Percentiles rank a stretch among this genome's conserved stretches.
phyloP scores from a whole-genome alignment of 2,329 filamentous ascomycete species.

The Cercospora sp. region DNA sequence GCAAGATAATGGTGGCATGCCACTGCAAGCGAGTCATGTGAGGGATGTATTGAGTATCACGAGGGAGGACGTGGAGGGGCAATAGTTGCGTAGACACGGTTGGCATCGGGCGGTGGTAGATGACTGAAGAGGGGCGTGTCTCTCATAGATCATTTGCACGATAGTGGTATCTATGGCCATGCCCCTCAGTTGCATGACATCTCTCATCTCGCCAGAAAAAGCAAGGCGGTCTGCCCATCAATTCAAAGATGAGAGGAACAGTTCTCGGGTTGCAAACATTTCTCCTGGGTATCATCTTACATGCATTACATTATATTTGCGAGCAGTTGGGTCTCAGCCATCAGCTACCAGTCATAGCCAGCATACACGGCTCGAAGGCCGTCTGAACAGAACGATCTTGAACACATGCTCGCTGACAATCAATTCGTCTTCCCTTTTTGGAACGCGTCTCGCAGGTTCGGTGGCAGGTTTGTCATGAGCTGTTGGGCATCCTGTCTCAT shows the following conservation, averaged over 20 bases:
- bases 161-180: not conserved
- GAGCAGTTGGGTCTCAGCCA: not conserved
- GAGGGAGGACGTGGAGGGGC: constrained; percentile 2
- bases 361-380: not conserved
- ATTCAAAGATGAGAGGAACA: not conserved
- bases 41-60: constrained; percentile 8
- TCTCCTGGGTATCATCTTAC: not conserved
- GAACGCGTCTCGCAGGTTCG: constrained; percentile 22
- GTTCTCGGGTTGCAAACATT: not conserved
- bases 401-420: not conserved
- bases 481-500: constrained; percentile 28
- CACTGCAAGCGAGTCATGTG: not conserved
- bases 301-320: not conserved
- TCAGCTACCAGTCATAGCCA: not conserved
- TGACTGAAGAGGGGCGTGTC: not conserved
- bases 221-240: not conserved
- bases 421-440: not conserved
- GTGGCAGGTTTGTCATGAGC: constrained; percentile 28
- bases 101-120: not conserved
- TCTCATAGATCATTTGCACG: not conserved
- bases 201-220: not conserved
- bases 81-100: not conserved
- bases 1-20: constrained; percentile 8
- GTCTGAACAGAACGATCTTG: not conserved
- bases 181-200: not conserved